A percentile compares a stretch with the other conserved stretches of the same genome.
These are phyloP conservation scores for Xanthoconium stramineum DNA, from an alignment of 768 basidiomycete species.

Conservation along the genomic window DNA sequence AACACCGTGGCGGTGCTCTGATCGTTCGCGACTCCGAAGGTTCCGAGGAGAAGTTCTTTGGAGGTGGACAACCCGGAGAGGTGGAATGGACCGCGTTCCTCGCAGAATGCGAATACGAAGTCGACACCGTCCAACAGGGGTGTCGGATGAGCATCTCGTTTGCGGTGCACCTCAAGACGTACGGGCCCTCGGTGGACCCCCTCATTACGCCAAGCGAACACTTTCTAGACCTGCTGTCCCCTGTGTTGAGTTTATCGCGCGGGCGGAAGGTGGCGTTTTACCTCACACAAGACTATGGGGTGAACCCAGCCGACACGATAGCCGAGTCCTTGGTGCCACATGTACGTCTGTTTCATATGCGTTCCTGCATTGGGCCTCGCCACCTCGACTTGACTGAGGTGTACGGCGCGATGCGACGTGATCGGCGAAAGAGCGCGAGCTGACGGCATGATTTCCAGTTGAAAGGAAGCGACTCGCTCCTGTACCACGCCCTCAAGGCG, in stretches of 20 bases:
- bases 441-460: slow-evolving; percentile 43
- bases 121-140: slow-evolving; percentile 68
- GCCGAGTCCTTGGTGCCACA: slow-evolving; percentile 70
- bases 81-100: slow-evolving; percentile 80
- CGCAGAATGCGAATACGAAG: slow-evolving; percentile 71
- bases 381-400: slow-evolving; percentile 3
- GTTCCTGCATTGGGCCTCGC: slow-evolving; percentile 8
- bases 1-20: slow-evolving; percentile 67
- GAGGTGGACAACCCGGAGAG: slow-evolving; percentile 58
- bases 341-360: slow-evolving; percentile 41
- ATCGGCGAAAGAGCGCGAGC: slow-evolving; percentile 9
- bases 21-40: slow-evolving; percentile 55
- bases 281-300: slow-evolving; percentile 62
- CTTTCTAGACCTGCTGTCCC: slow-evolving; percentile 69
- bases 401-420: slow-evolving; percentile 1
- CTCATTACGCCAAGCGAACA: slow-evolving; percentile 70
- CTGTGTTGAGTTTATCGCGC: slow-evolving; percentile 67
- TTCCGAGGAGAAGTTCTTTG: slow-evolving; percentile 58
- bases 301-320: slow-evolving; percentile 64
- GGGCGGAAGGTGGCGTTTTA: slow-evolving; percentile 74
- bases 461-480: slow-evolving; percentile 70
- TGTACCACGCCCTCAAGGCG: slow-evolving; percentile 74
- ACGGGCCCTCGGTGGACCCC: slow-evolving; percentile 61
- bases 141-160: slow-evolving; percentile 70
- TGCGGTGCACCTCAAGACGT: slow-evolving; percentile 65